Base-by-base conservation (phyloP, 2,329 filamentous ascomycete genomes). In the Ramularia endophylla region DNA sequence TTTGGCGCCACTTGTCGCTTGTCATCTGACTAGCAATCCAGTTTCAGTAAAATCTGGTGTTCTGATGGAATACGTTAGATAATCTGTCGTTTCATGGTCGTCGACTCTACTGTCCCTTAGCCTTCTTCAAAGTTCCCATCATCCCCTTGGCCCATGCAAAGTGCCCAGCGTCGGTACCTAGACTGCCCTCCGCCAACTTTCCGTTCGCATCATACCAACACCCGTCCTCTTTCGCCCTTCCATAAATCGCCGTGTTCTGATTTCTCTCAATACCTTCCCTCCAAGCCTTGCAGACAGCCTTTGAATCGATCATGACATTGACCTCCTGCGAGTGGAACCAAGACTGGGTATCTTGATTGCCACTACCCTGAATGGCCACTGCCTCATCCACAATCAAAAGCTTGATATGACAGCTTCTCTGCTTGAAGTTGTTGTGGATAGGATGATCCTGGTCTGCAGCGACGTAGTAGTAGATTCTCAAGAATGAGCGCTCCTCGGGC, bases 281-380 rank as follows among this genome's bases (percentile, higher is more conserved):
- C 83, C 83, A 87, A 8, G 52, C 51, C 40, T 57, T 58, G 52
- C 84, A 87, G 0, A 88, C 66, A 1, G 69, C 60, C 0, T 61
- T 53, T 15, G 75, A 81, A 47, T 90, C 85, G 5, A 88, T 64
- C 74, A 90, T 78, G 17, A 89, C 62, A 51, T 90, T 89, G 40
- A 85, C 74, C 60, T 90, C 85, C 60, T 88, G 83, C 40, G 75
- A 81, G 56, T 90, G 85, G 51, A 74, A 88, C 80, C 83, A 89
- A 15, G 74, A 80, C 62, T 90, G 85, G 2, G 85, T 88, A 53
- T 90, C 85, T 59, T 88, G 81, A 55, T 89, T 90, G 0, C 84
- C 85, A 49, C 78, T 85, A 3, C 85, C 85, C 60, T 84, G 75
- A 27, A 89, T 80, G 2, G 75, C 84, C 27, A 90, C 72, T 16